A percentile compares a stretch with the other conserved stretches of the same genome.
These are phyloP conservation scores for Aspergillus sp. DNA, from an alignment of 2,329 filamentous ascomycete species.

Conservation along the genomic window DNA sequence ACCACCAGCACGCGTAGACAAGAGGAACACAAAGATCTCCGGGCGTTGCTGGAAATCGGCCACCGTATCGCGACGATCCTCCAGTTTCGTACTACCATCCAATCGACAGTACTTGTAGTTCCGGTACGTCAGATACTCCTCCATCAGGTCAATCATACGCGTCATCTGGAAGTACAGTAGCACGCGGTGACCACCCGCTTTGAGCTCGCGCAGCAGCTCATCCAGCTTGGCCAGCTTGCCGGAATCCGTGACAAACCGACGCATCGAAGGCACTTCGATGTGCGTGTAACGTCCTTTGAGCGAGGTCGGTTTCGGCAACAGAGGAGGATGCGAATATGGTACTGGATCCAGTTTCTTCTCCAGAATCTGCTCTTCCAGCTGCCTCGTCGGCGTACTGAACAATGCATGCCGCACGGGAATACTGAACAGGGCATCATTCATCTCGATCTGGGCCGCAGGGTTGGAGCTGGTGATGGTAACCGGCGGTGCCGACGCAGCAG, in stretches of 20 bases:
- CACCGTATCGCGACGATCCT: slow-evolving; percentile 94
- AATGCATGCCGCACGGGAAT: slow-evolving; percentile 69
- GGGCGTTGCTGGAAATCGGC: slow-evolving; percentile 92
- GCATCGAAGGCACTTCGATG: slow-evolving; percentile 93
- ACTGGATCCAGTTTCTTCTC: slow-evolving; percentile 64
- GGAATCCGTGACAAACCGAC: slow-evolving; percentile 93
- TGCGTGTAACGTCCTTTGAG: slow-evolving; percentile 83
- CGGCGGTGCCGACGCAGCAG: slow-evolving; percentile 80
- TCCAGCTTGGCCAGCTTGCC: slow-evolving; percentile 94
- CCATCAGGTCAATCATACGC: slow-evolving; percentile 98
- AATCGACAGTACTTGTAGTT: slow-evolving; percentile 98
- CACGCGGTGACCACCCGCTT: slow-evolving; percentile 88
- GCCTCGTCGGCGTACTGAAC: slow-evolving; percentile 60
- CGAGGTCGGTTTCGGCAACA: slow-evolving; percentile 76
- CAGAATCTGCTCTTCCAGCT: slow-evolving; percentile 72
- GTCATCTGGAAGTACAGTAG: slow-evolving; percentile 99
- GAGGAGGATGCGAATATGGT: slow-evolving; percentile 59
- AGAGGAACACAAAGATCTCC: slow-evolving; percentile 94
- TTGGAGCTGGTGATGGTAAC: slow-evolving; percentile 76
- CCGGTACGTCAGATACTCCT: slow-evolving; percentile 96
- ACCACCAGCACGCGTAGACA: slow-evolving; percentile 95
- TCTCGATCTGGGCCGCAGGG: slow-evolving; percentile 62
- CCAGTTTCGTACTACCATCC: slow-evolving; percentile 94
- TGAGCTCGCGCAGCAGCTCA: slow-evolving; percentile 80
- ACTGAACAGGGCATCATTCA: slow-evolving; percentile 75